phyloP scores from a whole-genome alignment of 2,329 filamentous ascomycete genomes.

The Clonostachys rhizophaga region DNA sequence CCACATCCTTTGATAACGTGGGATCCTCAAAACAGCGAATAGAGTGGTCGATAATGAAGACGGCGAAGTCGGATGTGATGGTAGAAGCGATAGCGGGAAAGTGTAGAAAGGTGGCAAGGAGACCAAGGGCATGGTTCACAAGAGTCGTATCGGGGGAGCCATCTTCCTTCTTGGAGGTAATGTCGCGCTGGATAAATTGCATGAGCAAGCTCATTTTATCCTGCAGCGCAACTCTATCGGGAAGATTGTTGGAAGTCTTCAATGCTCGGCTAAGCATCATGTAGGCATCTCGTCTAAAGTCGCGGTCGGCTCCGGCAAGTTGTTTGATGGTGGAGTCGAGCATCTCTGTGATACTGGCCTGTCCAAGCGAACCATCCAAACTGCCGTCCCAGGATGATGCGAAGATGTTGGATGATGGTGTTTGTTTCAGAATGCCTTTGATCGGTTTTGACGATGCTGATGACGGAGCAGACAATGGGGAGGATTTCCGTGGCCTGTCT shows the following conservation, averaged over 20 bases:
- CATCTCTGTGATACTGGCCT: conserved; percentile 68
- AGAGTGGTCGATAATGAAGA: conserved; percentile 76
- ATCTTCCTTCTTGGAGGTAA: conserved; percentile 55
- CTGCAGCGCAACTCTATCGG: conserved; percentile 66
- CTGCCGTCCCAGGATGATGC: conserved; percentile 32
- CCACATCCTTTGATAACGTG: conserved; percentile 68
- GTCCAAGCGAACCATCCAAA: conserved; percentile 28
- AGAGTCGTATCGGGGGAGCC: conserved; percentile 63
- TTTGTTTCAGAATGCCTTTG: conserved; percentile 76
- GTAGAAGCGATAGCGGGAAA: conserved; percentile 65
- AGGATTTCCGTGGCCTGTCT: conserved; percentile 26
- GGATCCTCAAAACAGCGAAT: conserved; percentile 69
- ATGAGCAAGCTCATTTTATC: conserved; percentile 73
- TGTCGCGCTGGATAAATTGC: conserved; percentile 80
- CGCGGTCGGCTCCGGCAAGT: conserved; percentile 68
- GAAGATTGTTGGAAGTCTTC: conserved; percentile 77
- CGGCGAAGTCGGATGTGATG: conserved; percentile 72
- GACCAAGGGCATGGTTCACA: conserved; percentile 69
- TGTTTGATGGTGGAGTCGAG: conserved; percentile 80
- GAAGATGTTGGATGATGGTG: conserved; percentile 40
- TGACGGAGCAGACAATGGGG: conserved; percentile 33
- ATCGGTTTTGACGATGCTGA: conserved; percentile 37
- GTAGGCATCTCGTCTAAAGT: conserved; percentile 80
- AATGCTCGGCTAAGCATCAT: conserved; percentile 71
- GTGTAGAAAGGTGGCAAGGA: conserved; percentile 74